phyloP scores from a whole-genome alignment of 805 yeast genomes.

The Metschnikowia kunwiensis region DNA sequence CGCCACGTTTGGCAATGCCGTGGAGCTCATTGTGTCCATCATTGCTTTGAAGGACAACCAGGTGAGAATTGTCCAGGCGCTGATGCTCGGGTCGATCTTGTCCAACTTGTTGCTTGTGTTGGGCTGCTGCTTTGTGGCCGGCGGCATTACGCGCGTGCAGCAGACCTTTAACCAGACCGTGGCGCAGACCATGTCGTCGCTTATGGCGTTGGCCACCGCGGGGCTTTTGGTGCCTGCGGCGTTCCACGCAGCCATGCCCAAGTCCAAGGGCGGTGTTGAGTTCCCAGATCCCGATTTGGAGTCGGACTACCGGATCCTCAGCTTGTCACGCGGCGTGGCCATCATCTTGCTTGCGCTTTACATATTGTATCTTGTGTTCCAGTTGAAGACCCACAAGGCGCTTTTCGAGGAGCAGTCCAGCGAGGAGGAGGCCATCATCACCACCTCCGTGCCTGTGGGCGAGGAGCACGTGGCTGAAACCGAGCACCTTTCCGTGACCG shows the following conservation, averaged over 20 bases:
- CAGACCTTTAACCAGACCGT: conserved; percentile 93
- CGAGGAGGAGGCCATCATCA: conserved; percentile 40
- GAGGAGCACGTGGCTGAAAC: conserved; percentile 15
- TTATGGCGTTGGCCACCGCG: conserved; percentile 86
- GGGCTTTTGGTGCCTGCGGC: conserved; percentile 95
- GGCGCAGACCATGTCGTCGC: conserved; percentile 95
- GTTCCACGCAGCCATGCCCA: conserved; percentile 75
- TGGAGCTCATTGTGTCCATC: conserved; percentile 89
- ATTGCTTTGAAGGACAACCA: conserved; percentile 86
- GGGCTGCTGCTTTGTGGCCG: conserved; percentile 93
- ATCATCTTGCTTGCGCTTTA: conserved; percentile 75
- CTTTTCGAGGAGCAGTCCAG: conserved; percentile 61
- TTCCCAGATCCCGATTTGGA: conserved; percentile 38
- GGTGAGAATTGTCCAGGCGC: conserved; percentile 91
- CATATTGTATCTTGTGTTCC: conserved; percentile 77
- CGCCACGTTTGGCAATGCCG: conserved; percentile 98
- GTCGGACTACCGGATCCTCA: conserved; percentile 52
- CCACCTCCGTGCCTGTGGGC: conserved; percentile 27
- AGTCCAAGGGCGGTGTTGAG: conserved; percentile 36
- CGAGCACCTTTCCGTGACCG: conserved; percentile 47
- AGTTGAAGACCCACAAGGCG: conserved; percentile 77
- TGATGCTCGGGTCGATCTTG: conserved; percentile 92
- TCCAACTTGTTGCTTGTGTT: conserved; percentile 85
- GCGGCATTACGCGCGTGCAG: conserved; percentile 82
- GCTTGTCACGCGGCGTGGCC: conserved; percentile 82